Percentiles rank a stretch among this genome's conserved stretches.
phyloP scores from a whole-genome alignment of 176 grass and related monocot genomes.

The Leersia perrieri region DNA sequence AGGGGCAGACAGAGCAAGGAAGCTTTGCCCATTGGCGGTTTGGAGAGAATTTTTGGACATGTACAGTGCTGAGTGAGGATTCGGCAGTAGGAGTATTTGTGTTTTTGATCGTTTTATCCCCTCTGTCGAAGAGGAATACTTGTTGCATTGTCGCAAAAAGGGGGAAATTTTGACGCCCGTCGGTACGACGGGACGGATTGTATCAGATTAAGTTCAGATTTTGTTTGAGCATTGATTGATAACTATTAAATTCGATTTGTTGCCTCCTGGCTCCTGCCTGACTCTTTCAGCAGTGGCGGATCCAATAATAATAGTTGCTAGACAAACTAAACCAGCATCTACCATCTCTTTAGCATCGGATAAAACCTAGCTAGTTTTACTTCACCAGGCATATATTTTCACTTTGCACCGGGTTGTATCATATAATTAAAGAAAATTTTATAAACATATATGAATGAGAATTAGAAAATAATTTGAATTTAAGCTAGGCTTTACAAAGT shows the following conservation, averaged over 20 bases:
- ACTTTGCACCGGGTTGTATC: too few relatives aligned
- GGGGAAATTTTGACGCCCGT: background rate
- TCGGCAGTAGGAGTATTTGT: background rate
- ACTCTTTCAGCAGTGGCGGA: too few relatives aligned
- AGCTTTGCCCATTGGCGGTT: background rate
- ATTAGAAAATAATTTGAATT: too few relatives aligned
- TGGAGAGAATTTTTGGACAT: background rate
- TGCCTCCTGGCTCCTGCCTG: background rate
- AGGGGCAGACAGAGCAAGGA: background rate
- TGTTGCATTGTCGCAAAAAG: background rate
- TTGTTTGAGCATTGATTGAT: background rate
- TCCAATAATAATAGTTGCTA: too few relatives aligned
- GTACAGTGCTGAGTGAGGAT: slow-evolving; percentile 4
- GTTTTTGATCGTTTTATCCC: background rate
- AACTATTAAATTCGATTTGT: background rate
- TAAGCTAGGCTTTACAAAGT: too few relatives aligned
- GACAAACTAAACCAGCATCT: too few relatives aligned
- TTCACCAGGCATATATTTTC: too few relatives aligned
- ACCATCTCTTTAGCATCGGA: too few relatives aligned
- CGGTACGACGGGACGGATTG: background rate
- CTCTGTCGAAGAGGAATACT: background rate
- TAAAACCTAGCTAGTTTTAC: too few relatives aligned
- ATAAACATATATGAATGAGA: too few relatives aligned
- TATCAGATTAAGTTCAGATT: background rate
- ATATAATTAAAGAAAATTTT: too few relatives aligned